Base-by-base conservation (phyloP, 2,329 filamentous ascomycete genomes). In the Penicillium verrucosum region DNA sequence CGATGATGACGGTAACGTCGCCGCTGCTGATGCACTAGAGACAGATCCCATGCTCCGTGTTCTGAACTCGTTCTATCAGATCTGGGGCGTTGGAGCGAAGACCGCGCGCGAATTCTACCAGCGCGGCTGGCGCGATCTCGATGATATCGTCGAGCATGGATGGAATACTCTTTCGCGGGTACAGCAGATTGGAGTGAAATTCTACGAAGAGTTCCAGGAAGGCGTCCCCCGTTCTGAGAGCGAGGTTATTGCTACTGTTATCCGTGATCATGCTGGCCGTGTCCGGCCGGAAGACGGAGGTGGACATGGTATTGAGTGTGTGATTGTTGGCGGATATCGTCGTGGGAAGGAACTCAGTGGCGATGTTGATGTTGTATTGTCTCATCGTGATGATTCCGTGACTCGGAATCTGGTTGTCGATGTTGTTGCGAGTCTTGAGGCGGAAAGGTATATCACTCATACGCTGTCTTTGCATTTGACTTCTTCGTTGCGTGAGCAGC, bases 181-280 rank as follows among this genome's bases (percentile, higher is more conserved):
- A 1, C 93, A 97, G 73, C 92, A 97, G 70, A 96, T 97, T 54
- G 93, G 94, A 0, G 79, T 97, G 43, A 97, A 97, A 70, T 97
- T 87, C 74, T 96, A 95, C 70, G 89, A 95, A 34, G 93, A 97
- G 61, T 89, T 99, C 54, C 77, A 83, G 44, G 74, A 81, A 16
- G 85, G 83, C 14, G 90, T 97, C 5, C 82, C 90, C 0, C 84
- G 92, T 1, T 56, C 68, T 0, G 92, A 97, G 71, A 89, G 91
- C 0, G 86, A 90, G 63, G 67, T 70, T 0, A 96, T 96, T 51
- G 84, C 83, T 0, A 66, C 76, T 5, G 78, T 80, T 1, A 82
- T 97, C 16, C 79, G 88, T 1, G 67, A 76, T 1, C 86, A 94
- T 60, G 91, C 91, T 1, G 84, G 85, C 44, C 75, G 72, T 18